Percentiles rank a stretch among this genome's conserved stretches.
Evolutionary conservation across 2,329 filamentous ascomycete genomes (phyloP).

Genomic region (Ophidiomyces ophidiicola): DNA sequence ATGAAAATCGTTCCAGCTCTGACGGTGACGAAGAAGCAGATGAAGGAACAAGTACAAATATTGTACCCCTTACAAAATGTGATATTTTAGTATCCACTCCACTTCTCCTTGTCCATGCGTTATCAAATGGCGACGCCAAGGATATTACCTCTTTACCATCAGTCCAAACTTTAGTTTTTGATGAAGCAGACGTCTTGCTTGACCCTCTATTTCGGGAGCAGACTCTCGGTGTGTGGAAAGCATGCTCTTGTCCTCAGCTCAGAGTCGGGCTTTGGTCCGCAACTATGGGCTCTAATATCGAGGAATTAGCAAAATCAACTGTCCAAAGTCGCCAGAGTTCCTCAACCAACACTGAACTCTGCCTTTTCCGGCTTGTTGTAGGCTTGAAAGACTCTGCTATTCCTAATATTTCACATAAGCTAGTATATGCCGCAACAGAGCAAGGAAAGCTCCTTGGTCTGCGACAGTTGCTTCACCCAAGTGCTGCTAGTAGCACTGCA

Average conservation of each 20-base stretch:
- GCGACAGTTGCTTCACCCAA: slow-evolving; percentile 74
- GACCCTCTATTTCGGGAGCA: slow-evolving; percentile 84
- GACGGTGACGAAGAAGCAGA: slow-evolving; percentile 18
- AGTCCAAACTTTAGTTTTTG: slow-evolving; percentile 65
- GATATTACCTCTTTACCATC: slow-evolving; percentile 46
- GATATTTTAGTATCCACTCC: slow-evolving; percentile 75
- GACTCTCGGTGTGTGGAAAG: slow-evolving; percentile 70
- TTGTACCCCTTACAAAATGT: slow-evolving; percentile 47
- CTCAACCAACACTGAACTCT: slow-evolving; percentile 29
- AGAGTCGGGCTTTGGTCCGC: slow-evolving; percentile 83
- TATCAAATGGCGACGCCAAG: slow-evolving; percentile 41
- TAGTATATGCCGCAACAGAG: slow-evolving; percentile 85
- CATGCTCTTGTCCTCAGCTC: slow-evolving; percentile 58
- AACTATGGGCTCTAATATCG: slow-evolving; percentile 89
- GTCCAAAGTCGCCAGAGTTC: slow-evolving; percentile 44
- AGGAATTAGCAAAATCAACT: slow-evolving; percentile 60
- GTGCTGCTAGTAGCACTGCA: slow-evolving; percentile 40
- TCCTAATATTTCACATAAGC: slow-evolving; percentile 77
- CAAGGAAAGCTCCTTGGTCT: slow-evolving; percentile 85
- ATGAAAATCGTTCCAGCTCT: slow-evolving; percentile 6
- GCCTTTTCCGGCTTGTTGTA: slow-evolving; percentile 76
- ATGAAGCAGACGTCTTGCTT: slow-evolving; percentile 90
- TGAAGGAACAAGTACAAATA: slow-evolving; percentile 19
- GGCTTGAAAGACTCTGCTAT: slow-evolving; percentile 92
- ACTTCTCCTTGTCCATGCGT: slow-evolving; percentile 61